Percentiles rank a stretch among this genome's conserved stretches.
These are phyloP conservation scores for Tetraselmis chui DNA, from an alignment of 139 green algal genomes.

Conservation along the genomic window DNA sequence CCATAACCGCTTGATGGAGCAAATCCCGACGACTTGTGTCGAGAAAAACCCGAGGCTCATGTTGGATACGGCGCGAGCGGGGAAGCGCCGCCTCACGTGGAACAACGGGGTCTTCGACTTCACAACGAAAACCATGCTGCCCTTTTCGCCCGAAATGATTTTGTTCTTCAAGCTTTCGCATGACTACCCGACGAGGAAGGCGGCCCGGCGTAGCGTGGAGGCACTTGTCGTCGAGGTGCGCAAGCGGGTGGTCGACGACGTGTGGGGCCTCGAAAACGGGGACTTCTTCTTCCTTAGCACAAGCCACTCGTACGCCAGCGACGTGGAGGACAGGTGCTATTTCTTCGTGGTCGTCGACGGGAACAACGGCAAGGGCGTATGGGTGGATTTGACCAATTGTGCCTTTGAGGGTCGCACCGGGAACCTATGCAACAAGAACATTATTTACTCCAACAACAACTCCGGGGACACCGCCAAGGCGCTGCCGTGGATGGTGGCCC, in stretches of 20 bases:
- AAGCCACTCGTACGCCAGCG: neutral
- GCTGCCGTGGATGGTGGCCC: neutral
- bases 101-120: neutral
- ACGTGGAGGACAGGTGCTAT: neutral
- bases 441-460: neutral
- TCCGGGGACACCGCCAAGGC: neutral
- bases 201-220: too few relatives aligned
- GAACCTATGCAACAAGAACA: neutral
- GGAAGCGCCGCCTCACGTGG: neutral
- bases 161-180: neutral
- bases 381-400: neutral
- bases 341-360: neutral
- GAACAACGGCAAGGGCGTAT: neutral
- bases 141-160: neutral
- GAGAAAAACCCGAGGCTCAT: neutral
- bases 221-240: neutral
- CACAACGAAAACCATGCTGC: neutral
- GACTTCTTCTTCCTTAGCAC: neutral
- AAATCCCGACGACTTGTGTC: neutral
- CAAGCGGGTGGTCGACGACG: neutral
- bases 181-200: neutral
- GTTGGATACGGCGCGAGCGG: too few relatives aligned
- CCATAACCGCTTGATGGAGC: neutral
- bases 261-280: neutral
- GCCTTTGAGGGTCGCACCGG: neutral